phyloP scores from a whole-genome alignment of 2,329 filamentous ascomycete species.

The Curvularia hawaiiensis region DNA sequence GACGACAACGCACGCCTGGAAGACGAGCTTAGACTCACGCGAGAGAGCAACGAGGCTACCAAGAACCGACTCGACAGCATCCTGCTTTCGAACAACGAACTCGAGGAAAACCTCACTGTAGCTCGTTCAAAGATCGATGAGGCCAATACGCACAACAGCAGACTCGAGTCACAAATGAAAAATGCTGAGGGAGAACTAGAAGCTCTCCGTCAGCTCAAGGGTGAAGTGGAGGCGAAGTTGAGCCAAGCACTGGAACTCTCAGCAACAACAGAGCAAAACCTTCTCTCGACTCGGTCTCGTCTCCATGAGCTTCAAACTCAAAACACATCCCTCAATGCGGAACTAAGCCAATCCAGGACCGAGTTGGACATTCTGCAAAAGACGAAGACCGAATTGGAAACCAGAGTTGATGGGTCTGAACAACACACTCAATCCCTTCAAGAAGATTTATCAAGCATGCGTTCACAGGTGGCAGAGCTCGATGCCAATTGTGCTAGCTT shows the following conservation, averaged over 20 bases:
- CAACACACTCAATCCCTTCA: conserved; percentile 19
- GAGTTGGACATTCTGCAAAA: conserved; percentile 22
- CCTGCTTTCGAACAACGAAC: conserved; percentile 14
- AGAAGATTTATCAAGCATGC: conserved; percentile 22
- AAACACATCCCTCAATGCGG: conserved; percentile 9
- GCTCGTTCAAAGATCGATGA: conserved; percentile 18
- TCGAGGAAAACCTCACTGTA: conserved; percentile 26
- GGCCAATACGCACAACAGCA: conserved; percentile 20
- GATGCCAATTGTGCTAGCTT: conserved; percentile 30
- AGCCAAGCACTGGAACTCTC: conserved; percentile 8
- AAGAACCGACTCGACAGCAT: conserved; percentile 17
- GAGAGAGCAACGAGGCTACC: conserved; percentile 15
- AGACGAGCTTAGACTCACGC: conserved; percentile 24
- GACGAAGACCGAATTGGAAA: conserved; percentile 17
- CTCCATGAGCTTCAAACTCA: conserved; percentile 16
- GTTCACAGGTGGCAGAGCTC: conserved; percentile 19
- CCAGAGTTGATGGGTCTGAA: conserved; percentile 16
- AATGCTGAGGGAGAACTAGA: conserved; percentile 19
- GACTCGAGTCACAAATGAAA: conserved; percentile 19
- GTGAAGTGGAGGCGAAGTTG: conserved; percentile 17
- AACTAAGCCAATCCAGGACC: conserved; percentile 4
- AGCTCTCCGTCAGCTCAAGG: conserved; percentile 21
- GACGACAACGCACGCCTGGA: conserved; percentile 26
- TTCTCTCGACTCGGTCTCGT: conserved; percentile 15
- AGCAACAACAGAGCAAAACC: conserved; percentile 12